Percentiles rank a stretch among this genome's conserved stretches.
phyloP scores from a whole-genome alignment of 2,329 filamentous ascomycete species.

The Didymella sp. region DNA sequence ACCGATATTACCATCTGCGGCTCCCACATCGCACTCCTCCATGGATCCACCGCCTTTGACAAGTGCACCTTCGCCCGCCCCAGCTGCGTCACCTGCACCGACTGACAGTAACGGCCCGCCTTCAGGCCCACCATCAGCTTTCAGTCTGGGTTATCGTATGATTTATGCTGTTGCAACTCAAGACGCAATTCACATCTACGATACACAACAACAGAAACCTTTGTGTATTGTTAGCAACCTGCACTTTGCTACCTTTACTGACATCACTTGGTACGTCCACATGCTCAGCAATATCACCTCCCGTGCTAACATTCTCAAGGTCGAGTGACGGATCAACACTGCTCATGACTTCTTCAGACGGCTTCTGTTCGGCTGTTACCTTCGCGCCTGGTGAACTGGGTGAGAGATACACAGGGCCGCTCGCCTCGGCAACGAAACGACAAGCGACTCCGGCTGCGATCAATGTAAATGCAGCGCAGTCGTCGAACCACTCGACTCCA shows the following conservation, averaged over 20 bases:
- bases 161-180: slow-evolving; percentile 97
- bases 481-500: slow-evolving; percentile 70
- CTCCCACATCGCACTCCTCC: slow-evolving; percentile 67
- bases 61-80: slow-evolving; percentile 59
- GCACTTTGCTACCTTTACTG: slow-evolving; percentile 96
- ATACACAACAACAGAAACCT: slow-evolving; percentile 95
- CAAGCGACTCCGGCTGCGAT: slow-evolving; percentile 50
- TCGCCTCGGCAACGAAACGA: slow-evolving; percentile 47
- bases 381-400: slow-evolving; percentile 87
- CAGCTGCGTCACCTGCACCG: slow-evolving; percentile 56
- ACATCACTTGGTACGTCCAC: slow-evolving; percentile 81
- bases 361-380: slow-evolving; percentile 91
- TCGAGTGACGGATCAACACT: slow-evolving; percentile 78
- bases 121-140: slow-evolving; percentile 65
- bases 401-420: slow-evolving; percentile 75
- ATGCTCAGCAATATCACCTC: neutral
- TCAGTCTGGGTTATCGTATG: slow-evolving; percentile 89
- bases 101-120: slow-evolving; percentile 59
- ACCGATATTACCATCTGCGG: slow-evolving; percentile 66
- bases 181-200: slow-evolving; percentile 92
- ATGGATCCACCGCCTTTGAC: slow-evolving; percentile 83
- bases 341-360: slow-evolving; percentile 96
- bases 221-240: slow-evolving; percentile 95
- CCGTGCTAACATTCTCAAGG: slow-evolving; percentile 55
- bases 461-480: slow-evolving; percentile 49